Percentiles rank a stretch among this genome's conserved stretches.
These are phyloP conservation scores for Scedosporium dehoogii DNA, from an alignment of 2,329 filamentous ascomycete genomes.

Conservation along the genomic window DNA sequence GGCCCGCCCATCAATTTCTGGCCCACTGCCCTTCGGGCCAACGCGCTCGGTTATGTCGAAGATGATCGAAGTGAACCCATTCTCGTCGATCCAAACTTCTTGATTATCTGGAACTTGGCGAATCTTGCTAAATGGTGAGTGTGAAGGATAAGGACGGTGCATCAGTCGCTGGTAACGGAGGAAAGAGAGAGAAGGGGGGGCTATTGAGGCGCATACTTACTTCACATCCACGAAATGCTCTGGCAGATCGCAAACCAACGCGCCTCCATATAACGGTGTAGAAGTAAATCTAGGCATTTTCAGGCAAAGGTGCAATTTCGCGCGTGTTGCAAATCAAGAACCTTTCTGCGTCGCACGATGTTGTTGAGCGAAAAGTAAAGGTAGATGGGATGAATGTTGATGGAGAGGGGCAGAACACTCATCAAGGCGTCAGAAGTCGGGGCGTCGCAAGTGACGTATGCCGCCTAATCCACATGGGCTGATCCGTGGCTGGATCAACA, in stretches of 20 bases:
- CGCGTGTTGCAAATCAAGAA: neutral
- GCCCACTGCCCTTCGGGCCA: conserved; percentile 37
- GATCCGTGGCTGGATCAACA: no score
- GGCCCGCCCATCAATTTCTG: conserved; percentile 60
- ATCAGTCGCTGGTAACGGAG: conserved; percentile 8
- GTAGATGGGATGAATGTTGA: neutral
- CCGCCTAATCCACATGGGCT: no score
- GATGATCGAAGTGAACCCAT: conserved; percentile 79
- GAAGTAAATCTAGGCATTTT: conserved; percentile 43
- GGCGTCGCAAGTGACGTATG: no score
- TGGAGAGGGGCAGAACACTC: neutral
- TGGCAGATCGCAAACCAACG: conserved; percentile 59
- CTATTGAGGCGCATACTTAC: conserved; percentile 29
- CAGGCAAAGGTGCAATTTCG: neutral
- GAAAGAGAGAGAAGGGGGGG: neutral
- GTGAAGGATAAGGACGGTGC: neutral
- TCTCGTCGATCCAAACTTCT: conserved; percentile 79
- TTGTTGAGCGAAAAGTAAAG: neutral
- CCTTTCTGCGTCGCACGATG: neutral
- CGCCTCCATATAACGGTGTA: conserved; percentile 62
- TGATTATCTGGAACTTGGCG: conserved; percentile 78
- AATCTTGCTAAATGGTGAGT: conserved; percentile 41
- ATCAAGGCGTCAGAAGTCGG: no score
- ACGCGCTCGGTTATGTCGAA: conserved; percentile 85
- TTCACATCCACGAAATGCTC: conserved; percentile 62